Evolutionary conservation across 768 basidiomycete species (phyloP).

Genomic region (Boletus rufocinnamomeus): DNA sequence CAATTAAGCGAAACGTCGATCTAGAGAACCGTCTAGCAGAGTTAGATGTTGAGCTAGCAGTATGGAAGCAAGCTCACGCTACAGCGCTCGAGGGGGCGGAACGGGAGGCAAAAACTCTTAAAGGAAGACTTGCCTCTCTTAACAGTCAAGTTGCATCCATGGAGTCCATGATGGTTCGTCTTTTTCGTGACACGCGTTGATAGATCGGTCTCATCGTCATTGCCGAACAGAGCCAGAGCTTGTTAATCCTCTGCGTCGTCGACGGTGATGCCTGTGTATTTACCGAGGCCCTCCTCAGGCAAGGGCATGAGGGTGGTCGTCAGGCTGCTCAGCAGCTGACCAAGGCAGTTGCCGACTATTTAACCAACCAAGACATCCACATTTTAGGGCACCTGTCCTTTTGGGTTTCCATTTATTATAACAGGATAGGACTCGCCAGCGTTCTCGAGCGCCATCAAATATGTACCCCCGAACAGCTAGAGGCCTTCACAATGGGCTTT

Average conservation of each 20-base stretch:
- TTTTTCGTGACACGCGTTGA: neutral
- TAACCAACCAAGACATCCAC: slow-evolving; percentile 61
- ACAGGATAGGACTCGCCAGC: slow-evolving; percentile 56
- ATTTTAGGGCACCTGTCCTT: slow-evolving; percentile 68
- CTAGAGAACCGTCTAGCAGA: slow-evolving; percentile 66
- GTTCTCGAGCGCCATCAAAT: slow-evolving; percentile 51
- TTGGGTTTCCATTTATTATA: slow-evolving; percentile 74
- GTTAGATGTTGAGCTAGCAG: slow-evolving; percentile 65
- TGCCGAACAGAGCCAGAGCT: slow-evolving; percentile 53
- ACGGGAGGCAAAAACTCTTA: slow-evolving; percentile 65
- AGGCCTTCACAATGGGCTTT: slow-evolving; percentile 71
- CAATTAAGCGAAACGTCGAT: slow-evolving; percentile 61
- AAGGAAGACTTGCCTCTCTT: slow-evolving; percentile 63
- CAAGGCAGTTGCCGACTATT: slow-evolving; percentile 65
- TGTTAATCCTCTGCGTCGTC: slow-evolving; percentile 73
- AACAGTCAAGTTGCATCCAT: slow-evolving; percentile 63
- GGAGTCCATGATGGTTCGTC: slow-evolving; percentile 50
- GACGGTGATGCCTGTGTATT: slow-evolving; percentile 75
- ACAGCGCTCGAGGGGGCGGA: slow-evolving; percentile 62
- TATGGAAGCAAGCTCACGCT: slow-evolving; percentile 73
- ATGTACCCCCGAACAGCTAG: slow-evolving; percentile 66
- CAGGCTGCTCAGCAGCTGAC: slow-evolving; percentile 65
- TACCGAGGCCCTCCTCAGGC: slow-evolving; percentile 53
- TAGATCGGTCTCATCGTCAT: slow-evolving; percentile 3
- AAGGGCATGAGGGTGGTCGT: slow-evolving; percentile 66